Base-by-base conservation (phyloP, 805 yeast species). In the Saturnispora diversa region DNA sequence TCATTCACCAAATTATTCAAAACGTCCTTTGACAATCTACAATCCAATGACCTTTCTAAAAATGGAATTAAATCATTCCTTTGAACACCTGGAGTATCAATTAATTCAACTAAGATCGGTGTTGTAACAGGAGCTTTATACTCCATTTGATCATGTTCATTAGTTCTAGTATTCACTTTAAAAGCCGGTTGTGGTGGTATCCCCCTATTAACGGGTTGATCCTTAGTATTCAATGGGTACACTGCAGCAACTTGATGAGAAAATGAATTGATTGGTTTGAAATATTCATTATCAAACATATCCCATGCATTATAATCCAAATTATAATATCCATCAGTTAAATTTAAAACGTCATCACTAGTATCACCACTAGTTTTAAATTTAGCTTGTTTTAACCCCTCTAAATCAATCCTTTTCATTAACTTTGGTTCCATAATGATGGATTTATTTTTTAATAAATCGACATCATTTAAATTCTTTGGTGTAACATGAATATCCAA, bases 1-100 rank as follows among this genome's bases (percentile, higher is more conserved):
- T 47, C 46, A 29, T 43, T 43, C 6, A 44, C 44, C 37, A 83
- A 60, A 37, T 80, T 80, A 35, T 68, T 68, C 22, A 83, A 58
- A 11, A 76, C 69, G 24, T 75, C 77, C 36, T 68, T 70, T 34
- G 77, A 80, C 30, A 83, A 56, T 46, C 75, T 69, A 30, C 80
- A 66, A 53, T 80, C 79, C 7, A 83, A 50, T 0, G 87, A 80
- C 2, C 80, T 78, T 50, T 83, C 92, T 31, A 84, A 58, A 52
- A 83, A 84, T 1, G 92, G 94, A 8, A 84, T 83, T 24, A 79
- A 70, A 49, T 74, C 75, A 39, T 74, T 74, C 4, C 80, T 72
- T 34, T 75, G 72, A 55, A 78, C 80, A 2, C 82, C 76, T 0
- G 88, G 86, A 0, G 90, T 79, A 50, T 84, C 94, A 1, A 83